Conservation (phyloP, 768 basidiomycete genomes). For the Pleurotus platypus region DNA sequence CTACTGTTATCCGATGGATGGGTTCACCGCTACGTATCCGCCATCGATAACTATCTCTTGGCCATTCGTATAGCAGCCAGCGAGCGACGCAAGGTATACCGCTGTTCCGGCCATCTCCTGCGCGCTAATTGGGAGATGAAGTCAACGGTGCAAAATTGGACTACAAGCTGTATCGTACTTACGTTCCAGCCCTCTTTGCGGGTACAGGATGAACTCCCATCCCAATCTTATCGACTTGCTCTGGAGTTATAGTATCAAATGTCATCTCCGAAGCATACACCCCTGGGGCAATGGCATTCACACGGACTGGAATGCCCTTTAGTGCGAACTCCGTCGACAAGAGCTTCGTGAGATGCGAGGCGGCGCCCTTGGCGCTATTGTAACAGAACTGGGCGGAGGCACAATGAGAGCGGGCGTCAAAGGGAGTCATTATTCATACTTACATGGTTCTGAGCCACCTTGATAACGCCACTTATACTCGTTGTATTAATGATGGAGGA, state of each 20-base stretch:
- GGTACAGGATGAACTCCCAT: conserved; percentile 63
- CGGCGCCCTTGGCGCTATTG: conserved; percentile 78
- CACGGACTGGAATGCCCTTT: conserved; percentile 63
- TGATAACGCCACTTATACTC: conserved; percentile 69
- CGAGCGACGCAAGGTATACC: conserved; percentile 69
- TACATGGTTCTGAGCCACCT: conserved; percentile 75
- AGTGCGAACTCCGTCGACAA: conserved; percentile 73
- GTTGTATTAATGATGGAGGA: conserved; percentile 76
- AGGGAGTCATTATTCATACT: conserved; percentile 18
- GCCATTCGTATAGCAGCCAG: conserved; percentile 73
- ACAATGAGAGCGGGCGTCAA: neutral
- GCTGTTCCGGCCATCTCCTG: conserved; percentile 77
- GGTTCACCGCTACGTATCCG: conserved; percentile 72
- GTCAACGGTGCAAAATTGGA: neutral
- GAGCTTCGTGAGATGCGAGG: conserved; percentile 73
- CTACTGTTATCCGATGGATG: conserved; percentile 35
- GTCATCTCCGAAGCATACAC: conserved; percentile 81
- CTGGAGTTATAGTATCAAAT: conserved; percentile 38
- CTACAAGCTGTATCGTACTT: conserved; percentile 25
- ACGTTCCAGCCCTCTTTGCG: conserved; percentile 62
- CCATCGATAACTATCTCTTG: conserved; percentile 80
- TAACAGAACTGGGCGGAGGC: conserved; percentile 59
- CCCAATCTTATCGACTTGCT: conserved; percentile 49
- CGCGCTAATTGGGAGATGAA: conserved; percentile 34
- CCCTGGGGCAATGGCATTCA: conserved; percentile 74